phyloP scores from a whole-genome alignment of 2,329 filamentous ascomycete genomes.

The Helotiales sp. region DNA sequence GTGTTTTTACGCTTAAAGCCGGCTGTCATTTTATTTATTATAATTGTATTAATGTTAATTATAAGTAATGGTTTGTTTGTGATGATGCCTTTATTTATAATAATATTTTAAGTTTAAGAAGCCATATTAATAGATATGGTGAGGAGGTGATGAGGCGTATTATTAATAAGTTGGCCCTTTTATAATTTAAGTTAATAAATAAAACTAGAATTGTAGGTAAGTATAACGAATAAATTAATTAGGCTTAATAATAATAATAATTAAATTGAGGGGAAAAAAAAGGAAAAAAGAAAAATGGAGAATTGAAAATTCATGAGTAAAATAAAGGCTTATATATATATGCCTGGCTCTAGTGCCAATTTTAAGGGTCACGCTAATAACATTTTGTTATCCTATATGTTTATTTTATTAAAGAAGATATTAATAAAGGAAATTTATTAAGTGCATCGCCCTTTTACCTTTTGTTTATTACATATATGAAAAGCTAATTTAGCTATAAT shows the following conservation, averaged over 20 bases:
- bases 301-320: background rate
- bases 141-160: background rate
- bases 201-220: background rate
- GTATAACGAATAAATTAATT: background rate
- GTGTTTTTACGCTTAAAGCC: constrained; percentile 1
- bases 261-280: background rate
- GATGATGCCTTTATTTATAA: background rate
- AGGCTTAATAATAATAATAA: background rate
- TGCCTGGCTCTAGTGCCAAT: background rate
- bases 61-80: background rate
- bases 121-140: background rate
- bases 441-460: background rate
- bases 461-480: background rate
- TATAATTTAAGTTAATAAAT: background rate
- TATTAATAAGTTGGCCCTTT: background rate
- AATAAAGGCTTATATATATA: too few relatives aligned
- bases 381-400: too few relatives aligned
- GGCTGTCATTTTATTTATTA: constrained; percentile 2
- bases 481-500: constrained; percentile 3
- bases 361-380: constrained; percentile 1
- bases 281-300: background rate
- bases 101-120: background rate
- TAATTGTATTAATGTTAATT: background rate
- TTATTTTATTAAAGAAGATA: background rate
- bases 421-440: too few relatives aligned